Base-by-base conservation (phyloP, 164 flowering plant genomes). In the Protea cynaroides region DNA sequence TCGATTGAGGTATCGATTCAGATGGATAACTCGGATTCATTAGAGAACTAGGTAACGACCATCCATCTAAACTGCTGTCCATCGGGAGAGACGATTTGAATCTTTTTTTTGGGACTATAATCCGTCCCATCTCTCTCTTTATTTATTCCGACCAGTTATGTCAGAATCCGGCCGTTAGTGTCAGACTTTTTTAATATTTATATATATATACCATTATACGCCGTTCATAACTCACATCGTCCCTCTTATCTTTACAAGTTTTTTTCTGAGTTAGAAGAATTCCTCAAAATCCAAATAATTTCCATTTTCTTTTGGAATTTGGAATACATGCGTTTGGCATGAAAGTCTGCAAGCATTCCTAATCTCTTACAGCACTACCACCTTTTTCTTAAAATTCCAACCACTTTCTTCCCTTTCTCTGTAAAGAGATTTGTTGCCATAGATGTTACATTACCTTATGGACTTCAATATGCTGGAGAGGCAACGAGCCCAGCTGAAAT, bases 401-500 rank as follows among this genome's bases (percentile, higher is more conserved):
- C 8, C 4, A 3, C 21, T 13, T 17, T 37, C 12, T 23, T 23
- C 14, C 12, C 3, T 55, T 34, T 24, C 34, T 22, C 21, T 19
- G 21, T 19, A 58, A 8, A 37, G 46, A 3, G 25, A 25, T 24
- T 46, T 12, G 14, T 11, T 29, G 34, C 34, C 47, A 10, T 79
- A 82, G 66, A 78, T 89, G 90, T 62, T 84, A 72, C 82, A 84
- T 74, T 73, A 77, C 55, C 65, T n/a, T n/a, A n/a, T n/a, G n/a
- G n/a, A n/a, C n/a, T n/a, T n/a, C n/a, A n/a, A n/a, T n/a, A n/a
- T n/a, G n/a, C n/a, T n/a, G n/a, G n/a, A n/a, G n/a, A n/a, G n/a
- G n/a, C n/a, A n/a, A n/a, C n/a, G n/a, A n/a, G n/a, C n/a, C n/a
- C n/a, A n/a, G n/a, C n/a, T 79, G 58, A 83, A 82, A 61, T 84